A percentile compares a stretch with the other conserved stretches of the same genome.
Evolutionary conservation across 345 rosid species (phyloP).

Genomic region (Populus pruinosa): DNA sequence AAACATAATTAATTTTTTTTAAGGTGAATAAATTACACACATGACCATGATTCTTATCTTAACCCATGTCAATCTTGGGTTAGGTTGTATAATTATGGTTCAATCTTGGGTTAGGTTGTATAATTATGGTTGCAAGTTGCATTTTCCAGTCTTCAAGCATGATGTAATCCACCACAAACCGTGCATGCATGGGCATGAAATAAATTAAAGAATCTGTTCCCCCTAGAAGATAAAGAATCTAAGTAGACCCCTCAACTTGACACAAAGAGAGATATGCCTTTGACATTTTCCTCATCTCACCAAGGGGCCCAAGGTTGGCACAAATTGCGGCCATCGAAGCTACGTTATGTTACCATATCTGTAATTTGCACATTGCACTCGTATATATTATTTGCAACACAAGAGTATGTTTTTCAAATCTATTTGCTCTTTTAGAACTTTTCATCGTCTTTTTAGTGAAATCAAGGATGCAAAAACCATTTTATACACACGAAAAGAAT

Average conservation of each 20-base stretch:
- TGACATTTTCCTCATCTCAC: slow-evolving; percentile 14
- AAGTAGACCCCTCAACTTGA: background rate
- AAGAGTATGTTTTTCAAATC: no score
- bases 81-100: no score
- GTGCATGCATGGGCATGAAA: slow-evolving; percentile 8
- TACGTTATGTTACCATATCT: background rate
- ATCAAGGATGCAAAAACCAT: no score
- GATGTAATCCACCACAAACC: background rate
- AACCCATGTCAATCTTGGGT: no score
- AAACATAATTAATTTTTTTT: no score
- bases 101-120: no score
- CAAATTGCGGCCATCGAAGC: slow-evolving; percentile 10
- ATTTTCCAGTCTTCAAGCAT: background rate
- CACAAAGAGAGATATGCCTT: background rate
- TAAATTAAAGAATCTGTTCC: slow-evolving; percentile 13
- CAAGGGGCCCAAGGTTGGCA: slow-evolving; percentile 23
- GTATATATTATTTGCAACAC: no score
- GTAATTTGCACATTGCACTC: background rate
- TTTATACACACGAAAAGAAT: no score
- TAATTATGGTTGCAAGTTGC: background rate
- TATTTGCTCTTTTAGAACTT: no score
- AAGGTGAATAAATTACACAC: no score
- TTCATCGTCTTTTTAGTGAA: no score
- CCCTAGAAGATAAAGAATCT: slow-evolving; percentile 8
- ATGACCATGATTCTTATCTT: no score